phyloP scores from a whole-genome alignment of 2,329 filamentous ascomycete species.

The Cladosporium halotolerans region DNA sequence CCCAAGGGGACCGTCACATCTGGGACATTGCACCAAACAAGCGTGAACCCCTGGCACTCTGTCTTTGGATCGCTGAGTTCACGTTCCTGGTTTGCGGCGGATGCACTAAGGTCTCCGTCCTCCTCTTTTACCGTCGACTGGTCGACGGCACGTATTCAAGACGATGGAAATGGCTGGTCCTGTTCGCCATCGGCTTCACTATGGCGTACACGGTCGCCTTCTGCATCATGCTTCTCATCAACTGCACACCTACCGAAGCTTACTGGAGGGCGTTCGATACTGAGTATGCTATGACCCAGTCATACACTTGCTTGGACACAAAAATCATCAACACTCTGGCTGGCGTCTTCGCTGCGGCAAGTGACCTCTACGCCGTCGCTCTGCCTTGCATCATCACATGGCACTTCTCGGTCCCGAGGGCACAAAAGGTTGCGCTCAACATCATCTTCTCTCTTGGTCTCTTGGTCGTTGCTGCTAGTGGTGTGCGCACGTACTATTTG shows the following conservation, averaged over 20 bases:
- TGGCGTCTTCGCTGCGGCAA: constrained; percentile 34
- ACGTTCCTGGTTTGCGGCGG: constrained; percentile 29
- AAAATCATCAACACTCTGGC: constrained; percentile 33
- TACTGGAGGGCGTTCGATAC: constrained; percentile 36
- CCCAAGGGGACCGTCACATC: constrained; percentile 29
- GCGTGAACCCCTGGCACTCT: constrained; percentile 18
- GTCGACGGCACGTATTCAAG: constrained; percentile 30
- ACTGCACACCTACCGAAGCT: constrained; percentile 34
- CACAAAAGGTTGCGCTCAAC: constrained; percentile 41
- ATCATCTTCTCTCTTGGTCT: constrained; percentile 40
- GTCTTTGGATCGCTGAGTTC: constrained; percentile 30
- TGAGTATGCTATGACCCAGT: constrained; percentile 26
- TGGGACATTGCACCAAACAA: constrained; percentile 29
- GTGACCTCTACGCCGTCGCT: constrained; percentile 36
- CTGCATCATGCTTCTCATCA: constrained; percentile 29
- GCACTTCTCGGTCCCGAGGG: constrained; percentile 37
- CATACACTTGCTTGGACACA: constrained; percentile 15
- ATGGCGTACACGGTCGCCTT: constrained; percentile 34
- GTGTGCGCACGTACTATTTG: constrained; percentile 35
- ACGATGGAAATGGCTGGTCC: constrained; percentile 33
- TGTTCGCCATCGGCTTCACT: constrained; percentile 34
- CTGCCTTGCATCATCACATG: constrained; percentile 41
- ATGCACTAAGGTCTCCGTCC: constrained; percentile 32
- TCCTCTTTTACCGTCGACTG: constrained; percentile 39
- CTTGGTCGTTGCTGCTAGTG: constrained; percentile 33